Percentiles rank a stretch among this genome's conserved stretches.
These are phyloP conservation scores for Acacia crassicarpa DNA, from an alignment of 306 rosid genomes.

Conservation along the genomic window DNA sequence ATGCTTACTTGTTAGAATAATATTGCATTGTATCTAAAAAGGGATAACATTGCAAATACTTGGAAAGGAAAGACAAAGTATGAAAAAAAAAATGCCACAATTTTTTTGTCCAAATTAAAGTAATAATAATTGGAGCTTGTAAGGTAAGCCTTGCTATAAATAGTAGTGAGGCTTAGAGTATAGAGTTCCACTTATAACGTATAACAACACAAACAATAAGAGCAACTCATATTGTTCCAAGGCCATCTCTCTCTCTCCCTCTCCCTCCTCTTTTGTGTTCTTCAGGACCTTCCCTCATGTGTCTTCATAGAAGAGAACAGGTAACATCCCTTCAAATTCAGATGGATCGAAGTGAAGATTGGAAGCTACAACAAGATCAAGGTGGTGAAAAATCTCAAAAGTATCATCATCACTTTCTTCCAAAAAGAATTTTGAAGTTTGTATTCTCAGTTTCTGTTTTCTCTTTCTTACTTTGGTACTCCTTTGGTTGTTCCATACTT, in stretches of 20 bases:
- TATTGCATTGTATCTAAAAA: too few species aligned
- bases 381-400: background rate
- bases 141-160: background rate
- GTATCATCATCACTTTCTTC: slow-evolving; percentile 27
- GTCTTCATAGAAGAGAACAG: background rate
- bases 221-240: background rate
- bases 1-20: too few species aligned
- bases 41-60: background rate
- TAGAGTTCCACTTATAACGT: background rate
- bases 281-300: background rate
- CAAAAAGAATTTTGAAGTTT: slow-evolving; percentile 35
- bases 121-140: background rate
- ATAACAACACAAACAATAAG: background rate
- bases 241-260: background rate
- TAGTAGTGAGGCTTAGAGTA: background rate
- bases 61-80: background rate
- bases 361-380: background rate
- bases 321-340: background rate
- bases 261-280: background rate
- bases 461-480: slow-evolving; percentile 41
- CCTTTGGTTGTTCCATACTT: slow-evolving; percentile 37
- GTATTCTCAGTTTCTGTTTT: slow-evolving; percentile 43
- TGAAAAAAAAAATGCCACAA: background rate
- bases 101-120: too few species aligned
- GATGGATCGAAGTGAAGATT: slow-evolving; percentile 11